phyloP scores from a whole-genome alignment of 768 basidiomycete genomes.

The Hortiboletus flavorubellus region DNA sequence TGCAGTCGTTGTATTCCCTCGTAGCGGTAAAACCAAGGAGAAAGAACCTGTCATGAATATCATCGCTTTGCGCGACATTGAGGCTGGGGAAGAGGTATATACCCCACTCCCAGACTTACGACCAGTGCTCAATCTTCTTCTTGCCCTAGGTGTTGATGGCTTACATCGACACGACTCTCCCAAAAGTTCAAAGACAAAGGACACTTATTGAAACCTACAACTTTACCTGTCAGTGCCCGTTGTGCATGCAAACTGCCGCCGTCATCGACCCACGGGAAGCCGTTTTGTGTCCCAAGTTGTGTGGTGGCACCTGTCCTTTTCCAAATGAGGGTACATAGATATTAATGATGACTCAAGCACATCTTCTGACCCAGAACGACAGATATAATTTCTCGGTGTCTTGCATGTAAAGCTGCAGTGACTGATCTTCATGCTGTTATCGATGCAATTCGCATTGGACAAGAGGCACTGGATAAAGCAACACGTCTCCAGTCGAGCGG shows the following conservation, averaged over 20 bases:
- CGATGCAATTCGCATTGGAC: conserved; percentile 65
- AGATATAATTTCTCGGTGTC: conserved; percentile 55
- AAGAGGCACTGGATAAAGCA: conserved; percentile 75
- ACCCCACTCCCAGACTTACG: not conserved
- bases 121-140: not conserved
- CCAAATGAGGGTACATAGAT: conserved; percentile 54
- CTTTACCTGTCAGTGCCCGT: conserved; percentile 67
- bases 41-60: conserved; percentile 70
- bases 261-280: conserved; percentile 63
- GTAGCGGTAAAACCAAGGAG: conserved; percentile 33
- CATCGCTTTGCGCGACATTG: conserved; percentile 64
- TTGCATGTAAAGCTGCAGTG: conserved; percentile 49
- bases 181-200: conserved; percentile 49
- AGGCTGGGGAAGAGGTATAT: conserved; percentile 65
- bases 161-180: conserved; percentile 83
- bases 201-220: conserved; percentile 70
- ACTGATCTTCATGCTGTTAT: conserved; percentile 49
- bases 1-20: conserved; percentile 88
- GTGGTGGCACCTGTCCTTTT: conserved; percentile 59
- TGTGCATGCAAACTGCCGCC: conserved; percentile 41
- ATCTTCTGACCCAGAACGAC: not conserved
- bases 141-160: conserved; percentile 64
- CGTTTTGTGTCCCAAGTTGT: conserved; percentile 65
- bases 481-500: conserved; percentile 57
- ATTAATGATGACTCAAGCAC: not conserved